Evolutionary conservation across 225 moss, liverwort and hornwort species (phyloP), one percentile per base, ranked within the genome.

Genomic region (Polytrichum formosum): DNA sequence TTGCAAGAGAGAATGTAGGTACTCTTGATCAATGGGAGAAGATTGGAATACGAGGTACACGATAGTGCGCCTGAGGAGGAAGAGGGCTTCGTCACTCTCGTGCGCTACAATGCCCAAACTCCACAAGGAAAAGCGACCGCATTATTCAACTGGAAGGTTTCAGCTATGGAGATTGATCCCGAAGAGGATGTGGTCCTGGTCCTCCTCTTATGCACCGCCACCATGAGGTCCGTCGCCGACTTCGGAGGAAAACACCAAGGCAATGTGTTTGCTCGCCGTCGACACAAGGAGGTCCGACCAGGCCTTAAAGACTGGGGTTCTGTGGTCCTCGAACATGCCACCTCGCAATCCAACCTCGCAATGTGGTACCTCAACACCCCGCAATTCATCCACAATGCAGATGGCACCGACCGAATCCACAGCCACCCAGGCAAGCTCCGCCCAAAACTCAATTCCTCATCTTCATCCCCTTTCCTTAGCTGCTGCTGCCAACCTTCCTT

Each of bases 51-150:
- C 78, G 84, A 91, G 74, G 85, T 92, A 1, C 89, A 79, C 1
- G 77, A 79, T 30, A 54, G 91, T 2, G 72, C 37, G 2, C 20
- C 66, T 1, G 55, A 71, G 17, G 88, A 92, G 26, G 95, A 95
- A 71, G 90, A 91, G 76, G 92, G 92, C 4, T 95, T 91, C 31
- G 92, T 95, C 56, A 95, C 95, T 0, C 73, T 95, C 55, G 88
- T 95, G 1, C 95, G 95, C 63, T 86, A 95, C 73, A 70, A 90
- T 23, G 82, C 81, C 9, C 81, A 90, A 53, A 78, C 83, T 18
- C 95, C 95, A 2, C 91, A 85, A 69, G 95, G 95, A 1, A 95
- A 95, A 64, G 95, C 95, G 5, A 95, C 95, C 0, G 95, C 95
- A 17, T 70, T 95, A 19, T 91, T 92, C 77, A 95, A 91, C 73